Evolutionary conservation across 2,329 filamentous ascomycete species (phyloP), one percentile per base, ranked within the genome.

Genomic region (Cercospora sp.): DNA sequence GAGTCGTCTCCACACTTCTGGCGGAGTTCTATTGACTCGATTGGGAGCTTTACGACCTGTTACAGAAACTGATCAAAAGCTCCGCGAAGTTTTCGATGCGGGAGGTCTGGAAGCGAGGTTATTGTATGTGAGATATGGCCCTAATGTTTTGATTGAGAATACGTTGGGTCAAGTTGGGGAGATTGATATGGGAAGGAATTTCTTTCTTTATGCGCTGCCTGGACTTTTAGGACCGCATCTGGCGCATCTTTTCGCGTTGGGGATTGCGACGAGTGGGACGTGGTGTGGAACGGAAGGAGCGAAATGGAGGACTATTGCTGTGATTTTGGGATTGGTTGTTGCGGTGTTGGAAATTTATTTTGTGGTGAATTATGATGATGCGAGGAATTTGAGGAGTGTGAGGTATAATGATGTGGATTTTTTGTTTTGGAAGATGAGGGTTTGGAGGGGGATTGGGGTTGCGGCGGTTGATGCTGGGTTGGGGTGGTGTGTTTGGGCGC

Each of bases 1-100:
- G 66, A 95, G 92, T 61, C 91, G 94, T 36, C 88, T 98, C 18
- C 91, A 93, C 75, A 94, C 91, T 51, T 89, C 93, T n/a, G 90
- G 88, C 51, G 91, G 94, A 76, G 89, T 96, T 36, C 85, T 98
- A 69, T 95, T 97, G 80, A 88, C 86, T 68, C 91, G 94, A 16
- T 85, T 98, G 9, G 80, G 85, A 3, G 79, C 84, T 1, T 76
- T 90, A 1, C 86, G 90, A 0, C 82, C 85, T 0, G 83, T 92
- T 2, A 89, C 87, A 0, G 70, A 80, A 0, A 68, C 78, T 12
- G 94, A 98, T 80, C 83, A 87, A 61, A 80, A 84, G 26, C 84
- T 98, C 9, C 86, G 88, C 63, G 80, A 83, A 28, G 89, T 89
- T 73, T 89, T 98, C 76, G 86, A 88, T 72, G 90, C 87, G 2